These are phyloP conservation scores for Arctostaphylos glauca DNA, from an alignment of 148 eudicot genomes.

Conservation along the genomic window DNA sequence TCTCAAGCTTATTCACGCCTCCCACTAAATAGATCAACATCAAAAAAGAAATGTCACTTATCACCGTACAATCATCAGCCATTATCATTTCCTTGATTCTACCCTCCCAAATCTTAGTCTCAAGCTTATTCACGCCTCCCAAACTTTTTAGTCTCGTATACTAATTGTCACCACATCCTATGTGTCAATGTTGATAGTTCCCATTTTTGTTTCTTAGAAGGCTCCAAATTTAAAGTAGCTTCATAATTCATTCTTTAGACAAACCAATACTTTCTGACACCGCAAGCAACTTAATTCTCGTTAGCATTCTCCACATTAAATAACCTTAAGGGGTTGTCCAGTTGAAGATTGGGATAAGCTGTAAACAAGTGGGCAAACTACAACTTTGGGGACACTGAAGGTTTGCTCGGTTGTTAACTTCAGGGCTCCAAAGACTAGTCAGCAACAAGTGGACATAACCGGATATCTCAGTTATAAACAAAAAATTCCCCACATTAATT, in stretches of 20 bases:
- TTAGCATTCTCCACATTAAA: neutral
- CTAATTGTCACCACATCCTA: neutral
- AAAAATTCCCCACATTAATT: neutral
- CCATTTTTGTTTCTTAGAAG: neutral
- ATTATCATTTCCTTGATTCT: neutral
- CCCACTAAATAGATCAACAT: neutral
- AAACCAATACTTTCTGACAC: neutral
- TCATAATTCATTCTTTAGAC: neutral
- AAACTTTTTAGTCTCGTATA: neutral
- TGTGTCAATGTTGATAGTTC: neutral
- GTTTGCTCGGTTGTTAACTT: too few species aligned
- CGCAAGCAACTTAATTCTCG: neutral
- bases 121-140: neutral
- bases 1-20: neutral
- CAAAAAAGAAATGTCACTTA: neutral
- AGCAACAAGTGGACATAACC: too few species aligned
- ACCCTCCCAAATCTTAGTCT: neutral
- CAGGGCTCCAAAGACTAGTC: too few species aligned
- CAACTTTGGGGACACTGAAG: too few species aligned
- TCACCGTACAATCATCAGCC: neutral
- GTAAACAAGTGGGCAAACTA: too few species aligned
- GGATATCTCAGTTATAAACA: too few species aligned
- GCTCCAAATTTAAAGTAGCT: neutral
- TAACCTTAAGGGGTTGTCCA: neutral
- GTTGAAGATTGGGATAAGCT: too few species aligned